Evolutionary conservation across 1,284 basidiomycete species (phyloP), one percentile per base, ranked within the genome.

Genomic region (Stygiomarasmius scandens): DNA sequence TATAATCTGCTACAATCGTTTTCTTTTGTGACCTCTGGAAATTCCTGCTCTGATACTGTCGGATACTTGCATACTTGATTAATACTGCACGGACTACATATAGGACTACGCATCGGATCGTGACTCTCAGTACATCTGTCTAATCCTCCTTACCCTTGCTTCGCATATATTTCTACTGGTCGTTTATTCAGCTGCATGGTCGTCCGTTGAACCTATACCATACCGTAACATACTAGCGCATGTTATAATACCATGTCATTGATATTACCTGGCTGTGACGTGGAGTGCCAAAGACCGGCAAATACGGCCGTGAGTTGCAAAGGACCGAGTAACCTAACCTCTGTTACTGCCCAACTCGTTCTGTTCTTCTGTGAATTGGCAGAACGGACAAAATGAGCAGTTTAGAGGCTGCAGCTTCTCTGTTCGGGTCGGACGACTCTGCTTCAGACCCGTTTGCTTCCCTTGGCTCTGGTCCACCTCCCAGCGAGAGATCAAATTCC

Each of bases 381-480:
- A 51, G 14, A 29, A 27, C 48, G 60, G 44, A 57, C 32, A 63
- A 54, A 63, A 89, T 88, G 85, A 81, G 77, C 70, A 75, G 79
- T 58, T 83, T 87, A 57, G 89, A 90, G 77, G 84, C 88, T 64
- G 90, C 90, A 49, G 87, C 90, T 55, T 84, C 87, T 57, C 84
- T 92, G 46, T 92, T 92, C 75, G 87, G 84, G 54, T 73, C 81
- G 46, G 80, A 84, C 47, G 80, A 90, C 68, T 66, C 81, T 55
- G 74, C 76, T 22, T 77, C 79, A 36, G 89, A 90, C 74, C 84
- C 83, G 45, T 91, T 91, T 72, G 80, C 86, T 58, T 74, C 79
- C 56, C 77, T 87, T 58, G 86, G 83, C 44, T 72, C 69, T 58
- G 70, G 73, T 55, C 32, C 34, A 16, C 23, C 54, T 23, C 10